A percentile compares a stretch with the other conserved stretches of the same genome.
These are phyloP conservation scores for Candida arabinofermentans DNA, from an alignment of 805 yeast genomes.

Conservation along the genomic window DNA sequence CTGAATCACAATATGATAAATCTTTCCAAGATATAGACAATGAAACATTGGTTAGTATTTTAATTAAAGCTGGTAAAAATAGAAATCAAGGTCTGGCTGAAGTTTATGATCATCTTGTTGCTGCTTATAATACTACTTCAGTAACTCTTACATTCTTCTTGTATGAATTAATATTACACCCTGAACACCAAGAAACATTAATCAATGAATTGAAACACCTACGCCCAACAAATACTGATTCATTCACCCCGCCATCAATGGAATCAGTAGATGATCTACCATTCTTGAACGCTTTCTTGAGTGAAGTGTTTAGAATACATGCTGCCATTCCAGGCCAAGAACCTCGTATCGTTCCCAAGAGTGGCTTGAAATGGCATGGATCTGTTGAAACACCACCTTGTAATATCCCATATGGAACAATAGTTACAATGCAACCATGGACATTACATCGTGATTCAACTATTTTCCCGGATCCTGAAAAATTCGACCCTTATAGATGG, in stretches of 20 bases:
- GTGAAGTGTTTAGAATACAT: neutral
- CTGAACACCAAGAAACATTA: neutral
- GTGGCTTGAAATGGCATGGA: constrained; percentile 12
- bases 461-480: constrained; percentile 38
- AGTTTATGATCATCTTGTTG: neutral
- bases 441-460: constrained; percentile 45
- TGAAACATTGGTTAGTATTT: neutral
- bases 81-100: neutral
- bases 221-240: neutral
- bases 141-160: neutral
- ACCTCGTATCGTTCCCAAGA: constrained; percentile 43
- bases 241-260: neutral
- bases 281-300: neutral
- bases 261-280: neutral
- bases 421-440: constrained; percentile 56
- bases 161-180: neutral
- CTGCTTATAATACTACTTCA: neutral
- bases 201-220: neutral
- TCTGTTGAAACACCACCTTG: constrained; percentile 16
- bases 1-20: neutral
- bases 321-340: neutral
- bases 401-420: constrained; percentile 44
- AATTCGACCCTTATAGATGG: constrained; percentile 56
- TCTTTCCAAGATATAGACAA: neutral
- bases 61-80: neutral